phyloP scores from a whole-genome alignment of 306 rosid species.

The Vigna radiata region DNA sequence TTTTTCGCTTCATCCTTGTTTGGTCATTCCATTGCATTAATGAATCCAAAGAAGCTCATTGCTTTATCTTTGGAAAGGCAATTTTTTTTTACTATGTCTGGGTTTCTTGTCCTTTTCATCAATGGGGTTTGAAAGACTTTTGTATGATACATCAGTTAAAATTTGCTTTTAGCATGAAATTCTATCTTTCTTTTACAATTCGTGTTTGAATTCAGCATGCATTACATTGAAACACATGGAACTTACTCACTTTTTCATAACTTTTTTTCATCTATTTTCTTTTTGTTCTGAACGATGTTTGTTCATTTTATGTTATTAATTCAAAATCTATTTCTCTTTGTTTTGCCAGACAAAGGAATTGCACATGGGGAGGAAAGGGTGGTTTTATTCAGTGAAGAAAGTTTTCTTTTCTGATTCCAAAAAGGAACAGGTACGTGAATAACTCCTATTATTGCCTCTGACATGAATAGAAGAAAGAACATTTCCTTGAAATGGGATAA shows the following conservation, averaged over 20 bases:
- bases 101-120: neutral
- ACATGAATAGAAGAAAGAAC: neutral
- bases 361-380: constrained; percentile 94
- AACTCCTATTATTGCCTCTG: neutral
- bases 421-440: constrained; percentile 75
- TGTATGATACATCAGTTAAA: constrained; percentile 10
- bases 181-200: constrained; percentile 15
- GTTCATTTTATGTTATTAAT: constrained; percentile 27
- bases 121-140: constrained; percentile 26
- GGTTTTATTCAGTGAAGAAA: constrained; percentile 86
- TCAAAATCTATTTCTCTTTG: neutral
- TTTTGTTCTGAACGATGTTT: neutral
- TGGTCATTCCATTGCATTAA: constrained; percentile 40
- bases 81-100: neutral
- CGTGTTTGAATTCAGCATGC: neutral
- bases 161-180: constrained; percentile 10
- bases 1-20: constrained; percentile 36
- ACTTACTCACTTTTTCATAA: constrained; percentile 7
- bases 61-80: neutral
- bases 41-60: constrained; percentile 36
- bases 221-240: neutral
- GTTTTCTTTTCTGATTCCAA: constrained; percentile 64
- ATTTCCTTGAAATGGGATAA: neutral
- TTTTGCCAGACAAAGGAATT: constrained; percentile 41
- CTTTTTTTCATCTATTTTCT: constrained; percentile 16